phyloP scores from a whole-genome alignment of 129 eudicot genomes.

The Silybum marianum region DNA sequence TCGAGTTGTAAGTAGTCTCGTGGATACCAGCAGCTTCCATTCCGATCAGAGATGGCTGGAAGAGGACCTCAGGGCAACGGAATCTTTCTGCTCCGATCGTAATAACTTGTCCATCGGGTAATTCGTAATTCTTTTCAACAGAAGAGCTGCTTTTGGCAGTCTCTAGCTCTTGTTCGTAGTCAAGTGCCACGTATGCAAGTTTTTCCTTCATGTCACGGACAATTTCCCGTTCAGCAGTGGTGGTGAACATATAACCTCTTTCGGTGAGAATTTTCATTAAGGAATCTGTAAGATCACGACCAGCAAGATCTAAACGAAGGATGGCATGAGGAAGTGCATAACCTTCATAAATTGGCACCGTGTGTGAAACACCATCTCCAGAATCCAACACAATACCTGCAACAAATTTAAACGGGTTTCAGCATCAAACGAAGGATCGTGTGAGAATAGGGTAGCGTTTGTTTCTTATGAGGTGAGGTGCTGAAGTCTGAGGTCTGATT shows the following conservation, averaged over 20 bases:
- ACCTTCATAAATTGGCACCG: slow-evolving; percentile 36
- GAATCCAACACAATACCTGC: slow-evolving; percentile 60
- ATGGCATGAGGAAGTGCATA: slow-evolving; percentile 29
- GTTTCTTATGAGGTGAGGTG: too few relatives aligned
- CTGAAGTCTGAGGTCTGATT: too few relatives aligned
- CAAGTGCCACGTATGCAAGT: slow-evolving; percentile 59
- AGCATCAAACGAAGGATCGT: too few relatives aligned
- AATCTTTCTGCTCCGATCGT: slow-evolving; percentile 57
- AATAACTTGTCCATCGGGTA: slow-evolving; percentile 54
- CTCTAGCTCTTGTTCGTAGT: slow-evolving; percentile 58
- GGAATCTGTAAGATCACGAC: slow-evolving; percentile 55
- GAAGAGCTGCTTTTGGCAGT: slow-evolving; percentile 59
- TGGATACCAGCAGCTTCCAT: slow-evolving; percentile 60
- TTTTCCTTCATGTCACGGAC: slow-evolving; percentile 65
- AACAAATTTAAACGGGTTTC: background rate
- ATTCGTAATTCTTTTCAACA: slow-evolving; percentile 53
- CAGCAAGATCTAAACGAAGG: slow-evolving; percentile 49
- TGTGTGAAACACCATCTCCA: slow-evolving; percentile 53
- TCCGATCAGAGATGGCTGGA: slow-evolving; percentile 54
- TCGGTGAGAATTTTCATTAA: slow-evolving; percentile 60
- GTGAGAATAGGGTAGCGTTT: too few relatives aligned
- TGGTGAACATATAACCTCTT: slow-evolving; percentile 69
- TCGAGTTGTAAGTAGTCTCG: slow-evolving; percentile 57
- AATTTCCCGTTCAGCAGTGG: slow-evolving; percentile 67
- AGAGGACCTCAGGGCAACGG: slow-evolving; percentile 55